phyloP scores from a whole-genome alignment of 257 asterid species.

The Eustoma russellianum region DNA sequence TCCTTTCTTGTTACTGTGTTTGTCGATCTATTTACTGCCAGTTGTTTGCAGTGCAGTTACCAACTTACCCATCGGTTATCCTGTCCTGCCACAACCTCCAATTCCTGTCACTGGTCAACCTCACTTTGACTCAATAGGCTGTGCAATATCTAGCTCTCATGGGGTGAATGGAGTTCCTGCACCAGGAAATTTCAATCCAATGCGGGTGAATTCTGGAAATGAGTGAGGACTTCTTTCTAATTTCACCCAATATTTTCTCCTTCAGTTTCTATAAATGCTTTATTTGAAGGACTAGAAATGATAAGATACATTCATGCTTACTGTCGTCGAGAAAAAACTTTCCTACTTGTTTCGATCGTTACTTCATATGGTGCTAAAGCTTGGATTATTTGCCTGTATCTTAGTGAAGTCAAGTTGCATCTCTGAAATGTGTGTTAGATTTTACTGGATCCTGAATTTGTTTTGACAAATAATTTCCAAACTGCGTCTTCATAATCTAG shows the following conservation, averaged over 20 bases:
- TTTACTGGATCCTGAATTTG: too few relatives aligned
- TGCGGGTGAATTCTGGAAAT: conserved; percentile 74
- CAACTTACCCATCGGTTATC: conserved; percentile 93
- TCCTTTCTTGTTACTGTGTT: background rate
- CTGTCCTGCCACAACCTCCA: conserved; percentile 67
- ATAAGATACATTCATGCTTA: too few relatives aligned
- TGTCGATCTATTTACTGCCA: conserved; percentile 29
- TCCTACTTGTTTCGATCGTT: too few relatives aligned
- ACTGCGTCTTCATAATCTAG: too few relatives aligned
- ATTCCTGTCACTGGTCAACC: conserved; percentile 66
- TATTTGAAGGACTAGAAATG: too few relatives aligned
- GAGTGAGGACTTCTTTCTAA: conserved; percentile 41
- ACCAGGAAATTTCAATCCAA: conserved; percentile 68
- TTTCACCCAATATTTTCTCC: background rate
- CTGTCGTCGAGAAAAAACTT: too few relatives aligned
- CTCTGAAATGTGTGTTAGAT: too few relatives aligned
- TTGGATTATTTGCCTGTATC: too few relatives aligned
- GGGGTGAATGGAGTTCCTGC: conserved; percentile 89
- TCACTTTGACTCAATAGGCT: conserved; percentile 69
- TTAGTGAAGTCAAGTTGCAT: too few relatives aligned
- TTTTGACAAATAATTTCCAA: too few relatives aligned
- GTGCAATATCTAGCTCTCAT: conserved; percentile 51
- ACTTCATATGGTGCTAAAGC: too few relatives aligned
- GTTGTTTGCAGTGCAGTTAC: conserved; percentile 75
- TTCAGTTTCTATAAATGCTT: too few relatives aligned